Percentiles rank a stretch among this genome's conserved stretches.
phyloP scores from a whole-genome alignment of 129 eudicot genomes.

The Escallonia rubra region DNA sequence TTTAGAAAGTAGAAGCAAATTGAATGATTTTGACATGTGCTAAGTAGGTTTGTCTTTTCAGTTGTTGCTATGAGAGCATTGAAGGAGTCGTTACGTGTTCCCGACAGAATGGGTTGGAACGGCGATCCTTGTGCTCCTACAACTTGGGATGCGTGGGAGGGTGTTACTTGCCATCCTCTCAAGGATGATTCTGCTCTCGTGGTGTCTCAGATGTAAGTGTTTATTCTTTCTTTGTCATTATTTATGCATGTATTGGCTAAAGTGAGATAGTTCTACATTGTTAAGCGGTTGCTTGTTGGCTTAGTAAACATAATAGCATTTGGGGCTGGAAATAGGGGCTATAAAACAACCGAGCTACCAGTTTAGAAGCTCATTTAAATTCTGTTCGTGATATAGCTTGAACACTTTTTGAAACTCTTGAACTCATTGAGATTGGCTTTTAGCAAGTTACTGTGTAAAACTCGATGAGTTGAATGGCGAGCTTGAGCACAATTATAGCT shows the following conservation, averaged over 20 bases:
- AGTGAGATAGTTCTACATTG: neutral
- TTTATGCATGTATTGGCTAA: neutral
- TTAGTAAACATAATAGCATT: neutral
- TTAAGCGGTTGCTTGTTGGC: neutral
- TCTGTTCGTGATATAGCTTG: no score
- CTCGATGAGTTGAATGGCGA: no score
- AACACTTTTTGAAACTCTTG: no score
- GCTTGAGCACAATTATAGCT: no score
- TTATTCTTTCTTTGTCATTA: neutral
- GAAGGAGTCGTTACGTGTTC: constrained; percentile 84
- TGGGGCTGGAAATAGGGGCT: neutral
- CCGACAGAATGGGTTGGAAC: constrained; percentile 98
- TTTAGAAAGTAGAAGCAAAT: neutral
- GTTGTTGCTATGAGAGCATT: constrained; percentile 81
- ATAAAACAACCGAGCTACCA: no score
- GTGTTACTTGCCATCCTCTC: constrained; percentile 68
- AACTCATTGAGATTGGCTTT: no score
- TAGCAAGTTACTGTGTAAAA: no score
- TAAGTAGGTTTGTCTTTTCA: constrained; percentile 22
- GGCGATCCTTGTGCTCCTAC: constrained; percentile 99
- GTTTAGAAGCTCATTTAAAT: no score
- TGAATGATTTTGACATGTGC: constrained; percentile 6
- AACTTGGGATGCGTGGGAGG: constrained; percentile 99
- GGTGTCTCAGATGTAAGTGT: constrained; percentile 67
- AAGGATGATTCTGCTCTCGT: constrained; percentile 56